Base-by-base conservation (phyloP, 2,329 filamentous ascomycete genomes). In the Septoria petroselini region DNA sequence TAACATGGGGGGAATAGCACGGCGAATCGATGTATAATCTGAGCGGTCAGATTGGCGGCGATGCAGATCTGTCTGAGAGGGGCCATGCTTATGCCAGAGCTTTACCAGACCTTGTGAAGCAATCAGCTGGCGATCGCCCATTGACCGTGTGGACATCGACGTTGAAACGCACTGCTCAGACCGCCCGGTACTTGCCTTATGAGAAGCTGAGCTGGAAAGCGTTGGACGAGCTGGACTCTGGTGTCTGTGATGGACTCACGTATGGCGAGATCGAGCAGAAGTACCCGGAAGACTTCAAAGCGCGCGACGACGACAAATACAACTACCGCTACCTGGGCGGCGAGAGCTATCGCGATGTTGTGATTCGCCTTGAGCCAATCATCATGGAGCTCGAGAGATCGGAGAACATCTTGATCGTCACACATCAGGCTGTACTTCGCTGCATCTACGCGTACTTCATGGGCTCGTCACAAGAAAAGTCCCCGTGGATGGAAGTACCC, bases 371-470 rank as follows among this genome's bases (percentile, higher is more conserved):
- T 0, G 93, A 98, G 67, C 93, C 93, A 55, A 98, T 98, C 71
- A 98, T 98, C 73, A 98, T 98, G 93, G 93, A 98, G 69, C 78
- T 98, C 44, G 93, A 98, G 71, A 83, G 93, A 55, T 89, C 85
- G 61, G 93, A 97, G 70, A 94, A 98, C 66, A 95, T 98, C 59
- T 82, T 98, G 53, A 97, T 98, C 61, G 90, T 98, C 54, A 97
- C 93, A 3, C 93, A 98, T 69, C 93, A 98, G 73, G 93, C 93
- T 11, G 91, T 98, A 27, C 77, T 98, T 55, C 83, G 93, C 52
- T 98, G 93, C 75, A 95, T 98, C 63, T 98, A 97, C 67, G 89
- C 93, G 23, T 98, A 98, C 71, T 98, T 97, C 70, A 95, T 96
- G 86, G 95, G 97, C 65, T 89, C 93, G 64, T 85, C 89, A 47